These are phyloP conservation scores for Acacia crassicarpa DNA, from an alignment of 306 rosid species.

Conservation along the genomic window DNA sequence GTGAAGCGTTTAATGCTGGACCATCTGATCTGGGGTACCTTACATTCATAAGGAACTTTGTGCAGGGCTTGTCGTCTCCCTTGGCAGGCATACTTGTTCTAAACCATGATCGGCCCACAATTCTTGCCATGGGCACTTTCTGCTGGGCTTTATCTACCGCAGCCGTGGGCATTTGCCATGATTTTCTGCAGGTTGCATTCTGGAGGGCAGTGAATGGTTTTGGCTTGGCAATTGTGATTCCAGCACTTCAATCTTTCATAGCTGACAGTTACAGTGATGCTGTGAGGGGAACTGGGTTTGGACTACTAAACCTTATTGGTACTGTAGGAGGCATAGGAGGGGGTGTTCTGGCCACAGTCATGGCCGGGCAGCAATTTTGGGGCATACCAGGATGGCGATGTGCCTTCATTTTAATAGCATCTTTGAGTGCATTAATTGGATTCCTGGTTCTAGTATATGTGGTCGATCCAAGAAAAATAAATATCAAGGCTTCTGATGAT, in stretches of 20 bases:
- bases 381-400: conserved; percentile 85
- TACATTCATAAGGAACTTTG: conserved; percentile 83
- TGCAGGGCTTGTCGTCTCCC: conserved; percentile 88
- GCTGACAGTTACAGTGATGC: conserved; percentile 90
- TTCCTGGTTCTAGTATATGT: conserved; percentile 72
- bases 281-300: conserved; percentile 84
- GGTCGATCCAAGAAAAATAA: conserved; percentile 65
- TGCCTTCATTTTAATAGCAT: conserved; percentile 81
- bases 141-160: conserved; percentile 98
- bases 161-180: conserved; percentile 71
- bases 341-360: conserved; percentile 89
- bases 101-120: conserved; percentile 71
- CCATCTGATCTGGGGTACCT: conserved; percentile 96
- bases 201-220: conserved; percentile 95
- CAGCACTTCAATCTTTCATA: conserved; percentile 93
- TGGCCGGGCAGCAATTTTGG: conserved; percentile 85
- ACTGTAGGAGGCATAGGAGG: conserved; percentile 90
- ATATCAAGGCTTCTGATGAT: conserved; percentile 20
- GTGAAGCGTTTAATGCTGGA: conserved; percentile 88
- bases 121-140: conserved; percentile 86
- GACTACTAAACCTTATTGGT: conserved; percentile 76
- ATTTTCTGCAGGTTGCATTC: conserved; percentile 71
- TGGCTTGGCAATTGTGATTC: conserved; percentile 95
- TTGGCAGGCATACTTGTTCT: conserved; percentile 86
- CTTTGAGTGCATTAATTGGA: conserved; percentile 79